Percentiles rank a stretch among this genome's conserved stretches.
Evolutionary conservation across 345 rosid genomes (phyloP).

Genomic region (Rubroshorea leprosula): DNA sequence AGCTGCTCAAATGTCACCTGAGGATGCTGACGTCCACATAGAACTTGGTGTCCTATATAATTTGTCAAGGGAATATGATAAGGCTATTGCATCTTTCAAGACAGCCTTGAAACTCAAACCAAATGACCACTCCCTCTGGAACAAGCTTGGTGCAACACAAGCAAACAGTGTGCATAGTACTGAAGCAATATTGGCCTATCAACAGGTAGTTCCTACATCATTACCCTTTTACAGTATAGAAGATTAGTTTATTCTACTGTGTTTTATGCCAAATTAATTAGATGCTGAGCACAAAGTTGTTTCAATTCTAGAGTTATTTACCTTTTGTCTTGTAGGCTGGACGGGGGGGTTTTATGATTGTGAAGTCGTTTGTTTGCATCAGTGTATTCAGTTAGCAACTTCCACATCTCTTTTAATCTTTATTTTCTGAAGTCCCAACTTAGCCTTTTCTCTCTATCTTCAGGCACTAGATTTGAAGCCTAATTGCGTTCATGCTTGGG

Average conservation of each 20-base stretch:
- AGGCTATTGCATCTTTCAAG: constrained; percentile 76
- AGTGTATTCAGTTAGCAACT: background rate
- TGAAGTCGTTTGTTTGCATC: background rate
- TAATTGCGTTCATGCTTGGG: constrained; percentile 99
- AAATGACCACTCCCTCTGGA: constrained; percentile 97
- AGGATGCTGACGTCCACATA: constrained; percentile 95
- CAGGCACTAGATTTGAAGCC: constrained; percentile 99
- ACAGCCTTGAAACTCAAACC: constrained; percentile 86
- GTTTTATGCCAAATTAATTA: too few relatives aligned
- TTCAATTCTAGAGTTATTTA: background rate
- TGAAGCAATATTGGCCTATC: constrained; percentile 97
- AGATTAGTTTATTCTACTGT: too few relatives aligned
- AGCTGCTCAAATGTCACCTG: constrained; percentile 89
- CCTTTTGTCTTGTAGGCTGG: background rate
- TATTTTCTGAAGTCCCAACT: background rate
- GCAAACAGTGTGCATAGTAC: constrained; percentile 98
- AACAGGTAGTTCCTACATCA: too few relatives aligned
- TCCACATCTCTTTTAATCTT: background rate
- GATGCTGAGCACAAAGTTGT: background rate
- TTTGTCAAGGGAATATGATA: constrained; percentile 88
- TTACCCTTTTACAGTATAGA: too few relatives aligned
- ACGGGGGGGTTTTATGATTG: background rate
- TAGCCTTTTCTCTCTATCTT: background rate
- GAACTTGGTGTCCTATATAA: constrained; percentile 91
- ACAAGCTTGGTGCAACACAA: constrained; percentile 97